Evolutionary conservation across 73 alveolate genomes (phyloP).

Genomic region (Paramecium biaurelia): DNA sequence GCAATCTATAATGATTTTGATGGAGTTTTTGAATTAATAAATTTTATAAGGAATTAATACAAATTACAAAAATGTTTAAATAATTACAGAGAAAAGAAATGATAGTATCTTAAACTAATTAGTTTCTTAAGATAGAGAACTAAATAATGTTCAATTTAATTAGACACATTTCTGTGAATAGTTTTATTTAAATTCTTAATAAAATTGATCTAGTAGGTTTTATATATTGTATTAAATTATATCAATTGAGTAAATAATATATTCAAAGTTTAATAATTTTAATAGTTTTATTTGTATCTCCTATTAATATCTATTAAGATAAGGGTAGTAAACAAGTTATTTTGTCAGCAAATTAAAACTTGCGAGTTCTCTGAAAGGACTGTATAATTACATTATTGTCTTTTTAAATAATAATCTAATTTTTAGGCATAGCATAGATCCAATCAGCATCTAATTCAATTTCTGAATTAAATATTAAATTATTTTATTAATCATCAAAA

Average conservation of each 20-base stretch:
- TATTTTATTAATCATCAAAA: not conserved
- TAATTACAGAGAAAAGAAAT: not conserved
- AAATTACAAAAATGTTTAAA: not conserved
- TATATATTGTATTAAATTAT: not conserved
- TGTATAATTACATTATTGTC: not conserved
- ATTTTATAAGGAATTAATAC: not conserved
- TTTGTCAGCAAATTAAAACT: not conserved
- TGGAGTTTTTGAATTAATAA: no score
- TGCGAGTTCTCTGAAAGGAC: not conserved
- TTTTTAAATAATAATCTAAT: not conserved
- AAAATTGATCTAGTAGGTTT: not conserved
- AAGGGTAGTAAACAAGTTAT: conserved; percentile 6
- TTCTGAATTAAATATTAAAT: not conserved
- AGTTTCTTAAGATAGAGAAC: not conserved
- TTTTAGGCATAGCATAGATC: not conserved
- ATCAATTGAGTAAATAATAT: not conserved
- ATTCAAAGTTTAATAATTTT: not conserved
- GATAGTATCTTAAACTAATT: not conserved
- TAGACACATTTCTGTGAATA: not conserved
- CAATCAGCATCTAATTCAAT: not conserved
- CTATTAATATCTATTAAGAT: not conserved
- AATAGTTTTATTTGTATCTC: conserved; percentile 15
- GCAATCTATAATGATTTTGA: no score
- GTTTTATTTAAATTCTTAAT: not conserved
- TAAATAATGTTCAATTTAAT: not conserved